Evolutionary conservation across 129 eudicot species (phyloP), one percentile per base, ranked within the genome.

Genomic region (Ambrosia trifida): DNA sequence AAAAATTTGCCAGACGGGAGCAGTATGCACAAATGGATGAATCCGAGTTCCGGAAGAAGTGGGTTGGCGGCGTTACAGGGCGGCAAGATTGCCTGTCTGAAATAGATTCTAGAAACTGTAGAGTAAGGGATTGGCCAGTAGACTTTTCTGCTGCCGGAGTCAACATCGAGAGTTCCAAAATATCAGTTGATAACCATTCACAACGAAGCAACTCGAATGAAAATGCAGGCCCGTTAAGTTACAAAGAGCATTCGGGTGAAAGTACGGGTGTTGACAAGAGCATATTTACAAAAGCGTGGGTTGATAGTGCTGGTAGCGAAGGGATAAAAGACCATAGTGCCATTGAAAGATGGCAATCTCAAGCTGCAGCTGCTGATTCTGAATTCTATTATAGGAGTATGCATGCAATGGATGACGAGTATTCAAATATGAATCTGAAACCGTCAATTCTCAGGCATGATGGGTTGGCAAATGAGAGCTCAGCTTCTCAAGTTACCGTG

Each of bases 91-190:
- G 87, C 69, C 41, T 84, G 78, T 81, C 96, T 17, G 98, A 95
- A 73, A 90, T 90, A 66, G 99, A 95, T 82, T 90, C 99, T 18
- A 83, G 99, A 73, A 95, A 95, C 74, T 95, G 94, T 53, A 83
- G 97, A 66, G 99, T 95, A 28, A 84, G 99, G 79, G 99, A 95
- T 56, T 95, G 99, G 99, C 73, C 96, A 1, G 99, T 88, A 72
- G 99, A 95, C 80, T 95, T 95, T 81, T 84, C 96, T 24, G 93
- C 92, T 59, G 83, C 91, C 36, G 94, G 89, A 65, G 87, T 83
- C 59, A 82, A 89, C 76, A 76, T 87, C 4, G 91, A 85, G 51
- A 85, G 65, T 72, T 84, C 98, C 5, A 92, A 81, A 78, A 57
- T 80, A 58, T 76, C 98, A 1, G 79, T 67, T 20, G 97, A 94